Evolutionary conservation across 78 protist species (phyloP).

Genomic region (Polysphondylium violaceum): DNA sequence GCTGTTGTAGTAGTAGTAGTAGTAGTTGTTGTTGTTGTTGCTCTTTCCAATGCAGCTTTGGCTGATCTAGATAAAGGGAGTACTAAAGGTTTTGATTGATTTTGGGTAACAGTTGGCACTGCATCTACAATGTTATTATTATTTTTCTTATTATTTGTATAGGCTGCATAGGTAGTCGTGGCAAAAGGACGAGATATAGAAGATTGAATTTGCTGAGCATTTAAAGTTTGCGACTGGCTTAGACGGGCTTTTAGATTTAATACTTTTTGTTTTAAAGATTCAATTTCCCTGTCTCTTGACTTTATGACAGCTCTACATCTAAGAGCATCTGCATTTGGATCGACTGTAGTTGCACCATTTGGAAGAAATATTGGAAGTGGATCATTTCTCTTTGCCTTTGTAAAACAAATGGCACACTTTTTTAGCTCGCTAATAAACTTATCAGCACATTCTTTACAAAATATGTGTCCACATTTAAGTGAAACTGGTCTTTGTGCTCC

Average conservation of each 20-base stretch:
- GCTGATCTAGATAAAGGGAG: not conserved
- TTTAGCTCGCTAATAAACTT: not conserved
- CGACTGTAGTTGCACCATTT: not conserved
- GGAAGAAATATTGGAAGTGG: conserved; percentile 1
- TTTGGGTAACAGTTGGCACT: not conserved
- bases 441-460: conserved; percentile 10
- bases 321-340: conserved; percentile 29
- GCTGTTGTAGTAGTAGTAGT: not conserved
- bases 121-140: not conserved
- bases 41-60: not conserved
- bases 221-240: not conserved
- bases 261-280: not conserved
- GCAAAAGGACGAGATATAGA: not conserved
- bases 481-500: conserved; percentile 14
- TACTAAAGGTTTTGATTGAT: not conserved
- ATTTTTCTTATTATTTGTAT: no score
- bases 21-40: not conserved
- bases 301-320: not conserved
- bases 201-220: not conserved
- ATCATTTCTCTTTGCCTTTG: conserved; percentile 1
- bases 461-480: conserved; percentile 56
- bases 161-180: not conserved
- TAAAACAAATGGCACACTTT: conserved; percentile 20
- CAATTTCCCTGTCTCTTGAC: conserved; percentile 6
- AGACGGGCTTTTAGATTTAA: not conserved